Evolutionary conservation across 2,329 filamentous ascomycete genomes (phyloP).

Genomic region (Nemania bipapillata): DNA sequence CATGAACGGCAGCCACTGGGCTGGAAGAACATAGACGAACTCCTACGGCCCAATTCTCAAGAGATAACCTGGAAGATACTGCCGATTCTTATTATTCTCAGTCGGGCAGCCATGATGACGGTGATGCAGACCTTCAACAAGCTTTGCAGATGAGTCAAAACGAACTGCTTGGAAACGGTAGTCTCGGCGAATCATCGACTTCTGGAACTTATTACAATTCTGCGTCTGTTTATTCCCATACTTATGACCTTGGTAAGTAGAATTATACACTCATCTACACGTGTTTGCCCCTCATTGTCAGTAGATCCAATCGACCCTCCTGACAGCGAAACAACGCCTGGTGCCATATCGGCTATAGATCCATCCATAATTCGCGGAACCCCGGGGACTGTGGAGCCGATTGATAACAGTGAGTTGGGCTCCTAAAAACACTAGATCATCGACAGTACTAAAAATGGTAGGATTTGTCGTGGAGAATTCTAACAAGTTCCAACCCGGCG

Average conservation of each 20-base stretch:
- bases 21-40: not conserved
- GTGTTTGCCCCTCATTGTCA: slow-evolving; percentile 6
- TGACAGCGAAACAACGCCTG: slow-evolving; percentile 37
- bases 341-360: slow-evolving; percentile 31
- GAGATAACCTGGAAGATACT: not conserved
- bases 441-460: slow-evolving; percentile 39
- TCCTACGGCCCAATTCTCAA: not conserved
- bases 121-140: slow-evolving; percentile 42
- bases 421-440: not conserved
- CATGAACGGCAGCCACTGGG: slow-evolving; percentile 9
- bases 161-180: slow-evolving; percentile 38
- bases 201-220: slow-evolving; percentile 36
- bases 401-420: slow-evolving; percentile 43
- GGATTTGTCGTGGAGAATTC: slow-evolving; percentile 48
- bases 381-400: slow-evolving; percentile 41
- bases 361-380: slow-evolving; percentile 43
- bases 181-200: slow-evolving; percentile 40
- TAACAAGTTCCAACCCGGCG: slow-evolving; percentile 47
- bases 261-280: not conserved
- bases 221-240: slow-evolving; percentile 40
- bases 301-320: slow-evolving; percentile 35
- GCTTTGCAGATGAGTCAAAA: slow-evolving; percentile 41
- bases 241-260: slow-evolving; percentile 43
- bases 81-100: slow-evolving; percentile 34
- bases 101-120: slow-evolving; percentile 13